These are phyloP conservation scores for Heliosperma pusillum DNA, from an alignment of 148 eudicot species.

Conservation along the genomic window DNA sequence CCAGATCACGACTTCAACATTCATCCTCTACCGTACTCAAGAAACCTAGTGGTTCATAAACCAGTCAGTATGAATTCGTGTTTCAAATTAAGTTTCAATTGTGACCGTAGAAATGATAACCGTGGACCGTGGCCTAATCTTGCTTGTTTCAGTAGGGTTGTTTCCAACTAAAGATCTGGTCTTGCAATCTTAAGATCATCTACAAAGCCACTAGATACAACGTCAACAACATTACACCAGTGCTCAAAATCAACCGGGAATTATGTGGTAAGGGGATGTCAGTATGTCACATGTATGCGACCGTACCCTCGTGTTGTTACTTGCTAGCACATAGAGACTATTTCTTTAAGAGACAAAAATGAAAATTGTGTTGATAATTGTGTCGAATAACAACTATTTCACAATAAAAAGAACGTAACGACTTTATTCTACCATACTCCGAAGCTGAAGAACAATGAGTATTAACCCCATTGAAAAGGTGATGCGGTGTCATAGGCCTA, in stretches of 20 bases:
- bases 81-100: too few relatives aligned
- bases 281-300: background rate
- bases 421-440: too few relatives aligned
- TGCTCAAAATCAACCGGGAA: background rate
- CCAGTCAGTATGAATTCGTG: background rate
- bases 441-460: too few relatives aligned
- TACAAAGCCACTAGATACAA: background rate
- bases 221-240: background rate
- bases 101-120: too few relatives aligned
- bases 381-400: too few relatives aligned
- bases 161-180: background rate
- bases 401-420: too few relatives aligned
- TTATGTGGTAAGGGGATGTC: background rate
- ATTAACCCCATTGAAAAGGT: too few relatives aligned
- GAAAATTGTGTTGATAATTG: too few relatives aligned
- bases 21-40: background rate
- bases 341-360: background rate
- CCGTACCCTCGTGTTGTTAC: background rate
- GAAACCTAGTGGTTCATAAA: background rate
- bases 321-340: too few relatives aligned
- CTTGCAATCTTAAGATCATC: background rate
- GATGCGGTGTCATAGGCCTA: too few relatives aligned
- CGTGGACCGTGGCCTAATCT: too few relatives aligned
- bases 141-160: too few relatives aligned
- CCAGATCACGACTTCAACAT: background rate